phyloP scores from a whole-genome alignment of 257 asterid species.

The Nicotiana tomentosiformis region DNA sequence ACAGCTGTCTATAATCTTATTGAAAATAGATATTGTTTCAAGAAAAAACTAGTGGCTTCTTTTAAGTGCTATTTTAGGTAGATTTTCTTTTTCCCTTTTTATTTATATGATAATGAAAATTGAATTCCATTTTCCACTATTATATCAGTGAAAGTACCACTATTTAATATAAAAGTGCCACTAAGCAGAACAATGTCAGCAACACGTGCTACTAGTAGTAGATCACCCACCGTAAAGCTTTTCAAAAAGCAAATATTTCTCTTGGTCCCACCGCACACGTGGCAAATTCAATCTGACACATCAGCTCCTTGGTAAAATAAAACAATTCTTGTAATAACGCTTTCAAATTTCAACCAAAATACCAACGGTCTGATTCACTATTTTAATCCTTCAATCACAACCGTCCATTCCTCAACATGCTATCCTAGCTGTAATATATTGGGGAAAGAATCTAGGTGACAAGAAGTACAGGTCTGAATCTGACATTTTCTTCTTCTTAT shows the following conservation, averaged over 20 bases:
- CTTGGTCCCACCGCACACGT: constrained; percentile 21
- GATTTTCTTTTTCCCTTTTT: neutral
- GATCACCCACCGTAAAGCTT: neutral
- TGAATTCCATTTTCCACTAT: neutral
- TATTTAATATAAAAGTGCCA: neutral
- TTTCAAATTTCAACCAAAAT: constrained; percentile 46
- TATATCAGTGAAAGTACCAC: neutral
- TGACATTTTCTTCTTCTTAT: constrained; percentile 24
- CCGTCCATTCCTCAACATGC: constrained; percentile 30
- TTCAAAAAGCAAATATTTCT: neutral
- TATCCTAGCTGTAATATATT: neutral
- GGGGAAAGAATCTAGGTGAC: neutral
- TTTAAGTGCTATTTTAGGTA: neutral
- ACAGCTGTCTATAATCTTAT: neutral
- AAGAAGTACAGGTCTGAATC: constrained; percentile 34
- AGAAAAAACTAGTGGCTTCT: neutral
- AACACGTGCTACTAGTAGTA: neutral
- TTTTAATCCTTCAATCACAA: constrained; percentile 19
- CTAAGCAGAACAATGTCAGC: neutral
- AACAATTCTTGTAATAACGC: neutral
- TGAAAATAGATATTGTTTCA: neutral
- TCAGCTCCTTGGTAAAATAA: constrained; percentile 27
- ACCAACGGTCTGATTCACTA: constrained; percentile 60
- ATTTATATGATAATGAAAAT: neutral
- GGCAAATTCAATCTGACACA: constrained; percentile 14